Evolutionary conservation across 2,329 filamentous ascomycete species (phyloP).

Genomic region (Fusarium sp.): DNA sequence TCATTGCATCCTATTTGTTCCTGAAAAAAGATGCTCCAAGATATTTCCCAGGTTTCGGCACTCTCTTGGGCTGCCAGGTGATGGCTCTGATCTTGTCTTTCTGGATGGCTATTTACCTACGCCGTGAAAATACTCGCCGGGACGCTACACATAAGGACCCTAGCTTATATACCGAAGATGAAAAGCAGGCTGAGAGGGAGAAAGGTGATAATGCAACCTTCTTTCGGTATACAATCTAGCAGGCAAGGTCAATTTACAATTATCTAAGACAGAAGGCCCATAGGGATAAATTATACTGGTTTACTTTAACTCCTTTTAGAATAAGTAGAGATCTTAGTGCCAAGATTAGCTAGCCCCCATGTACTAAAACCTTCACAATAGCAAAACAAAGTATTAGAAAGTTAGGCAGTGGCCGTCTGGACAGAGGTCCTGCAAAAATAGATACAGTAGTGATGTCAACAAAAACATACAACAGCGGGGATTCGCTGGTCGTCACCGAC

Average conservation of each 20-base stretch:
- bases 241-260: neutral
- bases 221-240: neutral
- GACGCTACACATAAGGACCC: neutral
- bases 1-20: neutral
- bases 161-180: neutral
- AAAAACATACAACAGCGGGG: neutral
- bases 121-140: neutral
- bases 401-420: rapidly evolving
- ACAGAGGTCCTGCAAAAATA: rapidly evolving
- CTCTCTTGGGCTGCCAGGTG: neutral
- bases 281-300: too few species aligned
- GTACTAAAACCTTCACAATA: too few species aligned
- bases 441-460: too few species aligned
- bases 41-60: neutral
- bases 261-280: neutral
- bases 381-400: too few species aligned
- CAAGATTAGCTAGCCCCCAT: too few species aligned
- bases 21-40: neutral
- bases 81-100: neutral
- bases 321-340: rapidly evolving
- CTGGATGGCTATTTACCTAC: neutral
- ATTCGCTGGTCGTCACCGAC: neutral
- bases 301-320: too few species aligned
- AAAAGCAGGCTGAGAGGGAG: neutral
- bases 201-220: neutral